Percentiles rank a stretch among this genome's conserved stretches.
These are phyloP conservation scores for Salvia rosmarinus DNA, from an alignment of 257 asterid genomes.

Conservation along the genomic window DNA sequence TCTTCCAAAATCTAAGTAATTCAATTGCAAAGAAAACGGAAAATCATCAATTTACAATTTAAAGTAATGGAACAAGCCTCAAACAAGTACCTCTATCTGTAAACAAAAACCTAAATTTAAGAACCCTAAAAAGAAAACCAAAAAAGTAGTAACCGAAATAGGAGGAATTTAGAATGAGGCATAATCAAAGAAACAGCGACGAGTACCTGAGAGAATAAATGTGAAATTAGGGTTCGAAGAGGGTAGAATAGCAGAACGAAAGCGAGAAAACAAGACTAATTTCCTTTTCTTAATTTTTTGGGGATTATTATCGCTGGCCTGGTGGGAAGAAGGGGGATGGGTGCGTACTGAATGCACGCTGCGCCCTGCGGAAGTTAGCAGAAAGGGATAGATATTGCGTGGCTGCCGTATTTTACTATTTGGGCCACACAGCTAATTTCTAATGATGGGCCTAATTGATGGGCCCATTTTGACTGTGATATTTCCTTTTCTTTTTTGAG, in stretches of 20 bases:
- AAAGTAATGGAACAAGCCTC: background rate
- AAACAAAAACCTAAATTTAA: conserved; percentile 15
- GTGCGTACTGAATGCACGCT: background rate
- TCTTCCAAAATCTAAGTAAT: conserved; percentile 26
- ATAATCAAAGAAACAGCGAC: background rate
- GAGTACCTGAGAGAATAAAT: conserved; percentile 29
- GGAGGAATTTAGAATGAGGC: background rate
- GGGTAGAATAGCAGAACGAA: conserved; percentile 25
- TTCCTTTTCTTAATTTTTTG: background rate
- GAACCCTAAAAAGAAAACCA: conserved; percentile 7
- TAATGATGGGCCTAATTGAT: too few relatives aligned
- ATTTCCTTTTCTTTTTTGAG: too few relatives aligned
- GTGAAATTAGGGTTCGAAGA: conserved; percentile 39
- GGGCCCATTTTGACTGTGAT: too few relatives aligned
- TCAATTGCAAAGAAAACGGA: background rate
- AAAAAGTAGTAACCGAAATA: background rate
- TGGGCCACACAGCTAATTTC: background rate
- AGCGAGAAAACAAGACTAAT: background rate
- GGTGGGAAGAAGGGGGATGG: background rate
- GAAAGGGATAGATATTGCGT: conserved; percentile 14
- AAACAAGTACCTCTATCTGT: background rate
- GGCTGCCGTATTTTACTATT: conserved; percentile 32
- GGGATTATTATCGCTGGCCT: conserved; percentile 6
- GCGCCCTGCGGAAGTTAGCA: conserved; percentile 30
- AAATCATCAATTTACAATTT: conserved; percentile 4